Evolutionary conservation across 257 asterid genomes (phyloP).

Genomic region (Voacanga thouarsii): DNA sequence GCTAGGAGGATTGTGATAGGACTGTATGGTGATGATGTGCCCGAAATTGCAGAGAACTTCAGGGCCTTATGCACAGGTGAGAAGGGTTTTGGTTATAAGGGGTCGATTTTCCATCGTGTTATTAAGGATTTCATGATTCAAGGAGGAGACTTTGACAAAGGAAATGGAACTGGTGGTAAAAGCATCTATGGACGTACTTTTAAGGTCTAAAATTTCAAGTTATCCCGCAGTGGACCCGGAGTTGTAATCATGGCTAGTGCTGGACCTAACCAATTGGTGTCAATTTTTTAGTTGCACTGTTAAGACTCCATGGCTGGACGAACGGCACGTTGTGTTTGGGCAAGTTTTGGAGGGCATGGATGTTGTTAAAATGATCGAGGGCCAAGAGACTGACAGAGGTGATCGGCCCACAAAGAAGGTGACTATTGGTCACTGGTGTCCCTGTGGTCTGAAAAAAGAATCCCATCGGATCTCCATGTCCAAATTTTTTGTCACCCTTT

Average conservation of each 20-base stretch:
- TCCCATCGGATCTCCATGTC: slow-evolving; percentile 1
- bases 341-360: slow-evolving; percentile 98
- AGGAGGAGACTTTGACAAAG: slow-evolving; percentile 94
- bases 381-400: slow-evolving; percentile 88
- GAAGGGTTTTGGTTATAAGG: slow-evolving; percentile 93
- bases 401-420: slow-evolving; percentile 85
- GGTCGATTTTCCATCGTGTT: slow-evolving; percentile 88
- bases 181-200: slow-evolving; percentile 94
- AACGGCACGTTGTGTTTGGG: slow-evolving; percentile 90
- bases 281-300: slow-evolving; percentile 93
- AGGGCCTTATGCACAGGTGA: slow-evolving; percentile 98
- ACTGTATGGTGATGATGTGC: slow-evolving; percentile 91
- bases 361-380: slow-evolving; percentile 59
- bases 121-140: no score
- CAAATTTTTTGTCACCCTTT: neutral
- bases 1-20: slow-evolving; percentile 93
- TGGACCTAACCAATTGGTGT: slow-evolving; percentile 97
- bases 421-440: slow-evolving; percentile 79
- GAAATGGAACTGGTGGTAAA: slow-evolving; percentile 98
- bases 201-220: slow-evolving; percentile 85
- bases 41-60: slow-evolving; percentile 89
- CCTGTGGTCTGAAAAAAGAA: slow-evolving; percentile 48
- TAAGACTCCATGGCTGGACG: slow-evolving; percentile 93
- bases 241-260: slow-evolving; percentile 98
- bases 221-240: slow-evolving; percentile 94